phyloP scores from a whole-genome alignment of 306 rosid genomes.

The Cicer cuneatum region DNA sequence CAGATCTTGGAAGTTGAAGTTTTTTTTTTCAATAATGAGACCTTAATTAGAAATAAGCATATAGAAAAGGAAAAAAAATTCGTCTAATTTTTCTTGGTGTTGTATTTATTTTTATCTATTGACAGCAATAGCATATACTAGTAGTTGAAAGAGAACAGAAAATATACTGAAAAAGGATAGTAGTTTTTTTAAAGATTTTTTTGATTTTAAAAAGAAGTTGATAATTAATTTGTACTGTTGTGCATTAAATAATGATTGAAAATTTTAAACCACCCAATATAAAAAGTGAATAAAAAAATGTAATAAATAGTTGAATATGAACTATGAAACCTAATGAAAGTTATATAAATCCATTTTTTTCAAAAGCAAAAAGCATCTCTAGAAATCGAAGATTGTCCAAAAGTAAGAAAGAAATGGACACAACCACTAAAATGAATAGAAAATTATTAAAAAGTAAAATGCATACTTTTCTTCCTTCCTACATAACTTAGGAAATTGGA shows the following conservation, averaged over 20 bases:
- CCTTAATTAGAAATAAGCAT: too few species aligned
- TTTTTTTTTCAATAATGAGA: too few species aligned
- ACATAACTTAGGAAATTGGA: conserved; percentile 27
- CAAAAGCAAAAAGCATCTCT: conserved; percentile 18
- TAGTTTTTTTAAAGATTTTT: too few species aligned
- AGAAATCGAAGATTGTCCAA: conserved; percentile 19
- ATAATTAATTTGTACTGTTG: not conserved
- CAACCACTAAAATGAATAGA: conserved; percentile 34
- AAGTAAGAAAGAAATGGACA: conserved; percentile 18
- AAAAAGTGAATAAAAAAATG: not conserved
- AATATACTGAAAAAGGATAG: not conserved
- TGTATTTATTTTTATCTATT: too few species aligned
- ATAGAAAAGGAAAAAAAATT: too few species aligned
- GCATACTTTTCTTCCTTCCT: conserved; percentile 24
- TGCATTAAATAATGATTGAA: not conserved
- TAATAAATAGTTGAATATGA: not conserved
- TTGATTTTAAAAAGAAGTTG: too few species aligned
- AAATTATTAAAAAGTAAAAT: not conserved
- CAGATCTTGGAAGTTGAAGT: too few species aligned
- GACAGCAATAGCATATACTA: too few species aligned
- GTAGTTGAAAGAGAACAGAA: not conserved
- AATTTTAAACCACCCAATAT: not conserved
- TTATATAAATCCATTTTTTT: not conserved
- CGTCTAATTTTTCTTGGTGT: too few species aligned
- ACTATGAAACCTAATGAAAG: not conserved